These are phyloP conservation scores for Nemania abortiva DNA, from an alignment of 2,329 filamentous ascomycete genomes.

Conservation along the genomic window DNA sequence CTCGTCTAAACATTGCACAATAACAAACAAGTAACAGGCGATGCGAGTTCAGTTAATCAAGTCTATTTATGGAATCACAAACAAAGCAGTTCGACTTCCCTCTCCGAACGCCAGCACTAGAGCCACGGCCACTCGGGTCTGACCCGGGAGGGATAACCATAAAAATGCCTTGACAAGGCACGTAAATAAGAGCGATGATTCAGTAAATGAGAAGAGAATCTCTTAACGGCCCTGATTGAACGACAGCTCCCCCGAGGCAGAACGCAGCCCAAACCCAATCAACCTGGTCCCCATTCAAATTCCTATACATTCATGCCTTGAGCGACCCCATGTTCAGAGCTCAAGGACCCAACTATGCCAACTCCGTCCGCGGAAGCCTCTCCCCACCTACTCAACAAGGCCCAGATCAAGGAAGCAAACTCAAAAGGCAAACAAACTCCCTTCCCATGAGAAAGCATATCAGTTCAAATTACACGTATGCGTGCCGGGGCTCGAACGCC, in stretches of 20 bases:
- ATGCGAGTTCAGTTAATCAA: slow-evolving; percentile 3
- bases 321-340: neutral
- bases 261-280: slow-evolving; percentile 3
- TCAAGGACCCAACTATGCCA: slow-evolving; percentile 38
- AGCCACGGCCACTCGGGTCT: neutral
- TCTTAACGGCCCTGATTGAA: neutral
- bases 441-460: slow-evolving; percentile 8
- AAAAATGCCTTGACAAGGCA: neutral
- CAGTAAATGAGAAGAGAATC: neutral
- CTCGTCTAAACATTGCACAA: no score
- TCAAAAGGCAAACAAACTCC: slow-evolving; percentile 7
- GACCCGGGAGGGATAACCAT: neutral
- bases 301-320: neutral
- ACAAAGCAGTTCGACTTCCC: neutral
- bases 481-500: slow-evolving; percentile 13
- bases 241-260: neutral
- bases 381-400: neutral
- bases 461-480: slow-evolving; percentile 8
- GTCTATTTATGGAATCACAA: slow-evolving; percentile 2
- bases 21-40: no score
- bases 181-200: neutral
- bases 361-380: slow-evolving; percentile 32
- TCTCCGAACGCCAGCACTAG: neutral
- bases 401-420: neutral
- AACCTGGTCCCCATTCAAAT: slow-evolving; percentile 5